Evolutionary conservation across 2,329 filamentous ascomycete species (phyloP), one percentile per base, ranked within the genome.

Genomic region (Xylogone sp.): DNA sequence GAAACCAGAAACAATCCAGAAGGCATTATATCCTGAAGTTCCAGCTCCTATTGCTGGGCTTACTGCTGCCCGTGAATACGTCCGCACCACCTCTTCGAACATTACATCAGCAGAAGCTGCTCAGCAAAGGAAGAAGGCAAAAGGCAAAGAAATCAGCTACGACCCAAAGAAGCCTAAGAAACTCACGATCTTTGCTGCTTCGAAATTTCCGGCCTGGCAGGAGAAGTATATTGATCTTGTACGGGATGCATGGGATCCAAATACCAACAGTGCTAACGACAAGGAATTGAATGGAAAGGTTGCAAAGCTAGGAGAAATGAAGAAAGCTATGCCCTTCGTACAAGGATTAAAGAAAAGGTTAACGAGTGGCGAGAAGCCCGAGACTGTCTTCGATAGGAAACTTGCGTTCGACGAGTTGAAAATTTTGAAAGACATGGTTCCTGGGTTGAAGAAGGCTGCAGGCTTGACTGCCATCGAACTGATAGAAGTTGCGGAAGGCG

Each of bases 241-340:
- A 18, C 83, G 84, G 58, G 79, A 88, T 63, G 75, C 83, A 55
- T 90, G 90, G 72, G 79, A 88, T 54, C 69, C 78, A 18, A 60
- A 79, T 45, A 82, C 73, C 58, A 75, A 88, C 57, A 73, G 75
- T 9, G 72, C 88, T 58, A 86, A 96, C 65, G 89, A 95, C 68
- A 96, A 95, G 75, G 83, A 82, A 51, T 75, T 97, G 45, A 88
- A 84, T 63, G 84, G 83, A 59, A 81, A 84, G 65, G 86, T 97
- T 52, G 84, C 83, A 60, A 96, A 96, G 76, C 78, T 90, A 65
- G 84, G 84, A 43, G 89, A 95, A 72, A 90, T 91, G 80, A 99
- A 97, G 83, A 94, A 95, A 74, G 93, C 91, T 2, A 97, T 97
- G 93, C 94, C 94, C 0, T 97, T 97, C 65, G 86, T 97, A 46